Evolutionary conservation across 345 rosid genomes (phyloP).

Genomic region (Euphorbia pulcherrima): DNA sequence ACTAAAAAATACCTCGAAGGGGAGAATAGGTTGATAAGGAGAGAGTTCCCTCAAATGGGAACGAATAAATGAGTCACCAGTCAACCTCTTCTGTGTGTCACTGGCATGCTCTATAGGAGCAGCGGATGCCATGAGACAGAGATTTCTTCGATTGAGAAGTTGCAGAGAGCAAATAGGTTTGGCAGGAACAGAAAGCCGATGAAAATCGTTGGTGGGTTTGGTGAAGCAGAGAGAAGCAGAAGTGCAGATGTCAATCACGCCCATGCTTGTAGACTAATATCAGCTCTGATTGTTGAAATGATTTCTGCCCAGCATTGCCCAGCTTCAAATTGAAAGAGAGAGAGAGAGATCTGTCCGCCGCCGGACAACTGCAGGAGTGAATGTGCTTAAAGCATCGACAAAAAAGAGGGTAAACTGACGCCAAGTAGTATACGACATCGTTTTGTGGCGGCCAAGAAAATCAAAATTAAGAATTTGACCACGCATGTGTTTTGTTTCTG

Average conservation of each 20-base stretch:
- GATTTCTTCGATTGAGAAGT: constrained; percentile 24
- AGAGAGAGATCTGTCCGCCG: background rate
- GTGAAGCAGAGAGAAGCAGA: constrained; percentile 33
- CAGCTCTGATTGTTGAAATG: background rate
- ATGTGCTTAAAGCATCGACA: too few relatives aligned
- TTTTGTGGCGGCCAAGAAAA: background rate
- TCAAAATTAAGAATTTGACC: background rate
- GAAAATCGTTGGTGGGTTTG: constrained; percentile 22
- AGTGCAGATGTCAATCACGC: constrained; percentile 42
- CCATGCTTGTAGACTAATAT: constrained; percentile 32
- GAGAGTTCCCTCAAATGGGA: constrained; percentile 69
- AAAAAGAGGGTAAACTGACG: too few relatives aligned
- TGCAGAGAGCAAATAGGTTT: constrained; percentile 30
- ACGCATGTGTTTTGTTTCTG: background rate
- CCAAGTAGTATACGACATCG: background rate
- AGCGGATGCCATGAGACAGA: constrained; percentile 45
- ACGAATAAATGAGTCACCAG: constrained; percentile 82
- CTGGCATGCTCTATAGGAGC: constrained; percentile 40
- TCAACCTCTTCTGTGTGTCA: constrained; percentile 32
- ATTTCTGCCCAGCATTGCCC: background rate
- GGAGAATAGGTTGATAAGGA: constrained; percentile 86
- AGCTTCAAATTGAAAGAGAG: too few relatives aligned
- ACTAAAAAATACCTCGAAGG: constrained; percentile 63
- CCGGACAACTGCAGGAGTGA: background rate
- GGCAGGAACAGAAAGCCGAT: constrained; percentile 23